phyloP scores from a whole-genome alignment of 2,329 filamentous ascomycete genomes.

The Cercospora sp. region DNA sequence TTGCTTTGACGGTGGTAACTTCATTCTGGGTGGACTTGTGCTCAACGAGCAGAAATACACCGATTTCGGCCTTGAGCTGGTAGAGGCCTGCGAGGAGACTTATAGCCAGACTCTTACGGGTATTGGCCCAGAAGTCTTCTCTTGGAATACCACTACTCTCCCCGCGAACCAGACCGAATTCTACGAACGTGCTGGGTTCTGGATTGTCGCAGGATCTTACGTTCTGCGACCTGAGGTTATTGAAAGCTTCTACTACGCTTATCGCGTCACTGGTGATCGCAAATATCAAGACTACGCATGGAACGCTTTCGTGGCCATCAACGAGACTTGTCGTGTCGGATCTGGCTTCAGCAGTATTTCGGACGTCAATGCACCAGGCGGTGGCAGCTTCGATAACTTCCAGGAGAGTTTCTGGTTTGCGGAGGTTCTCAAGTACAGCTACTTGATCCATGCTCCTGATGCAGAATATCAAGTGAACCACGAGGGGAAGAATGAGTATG shows the following conservation, averaged over 20 bases:
- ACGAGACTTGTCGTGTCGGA: conserved; percentile 20
- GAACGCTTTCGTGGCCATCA: conserved; percentile 26
- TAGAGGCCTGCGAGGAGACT: conserved; percentile 72
- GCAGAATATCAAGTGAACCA: conserved; percentile 55
- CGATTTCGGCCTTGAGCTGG: conserved; percentile 70
- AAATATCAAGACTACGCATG: conserved; percentile 27
- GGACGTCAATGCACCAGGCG: conserved; percentile 18
- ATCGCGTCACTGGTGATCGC: conserved; percentile 24
- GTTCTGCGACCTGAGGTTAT: conserved; percentile 58
- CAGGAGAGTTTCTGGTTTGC: conserved; percentile 90
- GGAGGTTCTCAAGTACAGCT: conserved; percentile 81
- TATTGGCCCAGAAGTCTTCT: conserved; percentile 70
- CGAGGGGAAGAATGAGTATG: conserved; percentile 54
- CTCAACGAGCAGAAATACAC: conserved; percentile 67
- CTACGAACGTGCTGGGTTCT: conserved; percentile 67
- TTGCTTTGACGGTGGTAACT: conserved; percentile 83
- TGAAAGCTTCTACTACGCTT: conserved; percentile 30
- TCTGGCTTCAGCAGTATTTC: conserved; percentile 23
- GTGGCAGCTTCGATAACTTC: conserved; percentile 60
- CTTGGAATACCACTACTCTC: conserved; percentile 41
- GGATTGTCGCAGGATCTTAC: conserved; percentile 62
- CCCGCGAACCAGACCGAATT: conserved; percentile 53
- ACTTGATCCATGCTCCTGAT: conserved; percentile 62
- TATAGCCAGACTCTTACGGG: conserved; percentile 67
- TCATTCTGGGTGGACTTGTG: conserved; percentile 77